Conservation (phyloP, 306 rosid genomes). For the Medicago ruthenica region DNA sequence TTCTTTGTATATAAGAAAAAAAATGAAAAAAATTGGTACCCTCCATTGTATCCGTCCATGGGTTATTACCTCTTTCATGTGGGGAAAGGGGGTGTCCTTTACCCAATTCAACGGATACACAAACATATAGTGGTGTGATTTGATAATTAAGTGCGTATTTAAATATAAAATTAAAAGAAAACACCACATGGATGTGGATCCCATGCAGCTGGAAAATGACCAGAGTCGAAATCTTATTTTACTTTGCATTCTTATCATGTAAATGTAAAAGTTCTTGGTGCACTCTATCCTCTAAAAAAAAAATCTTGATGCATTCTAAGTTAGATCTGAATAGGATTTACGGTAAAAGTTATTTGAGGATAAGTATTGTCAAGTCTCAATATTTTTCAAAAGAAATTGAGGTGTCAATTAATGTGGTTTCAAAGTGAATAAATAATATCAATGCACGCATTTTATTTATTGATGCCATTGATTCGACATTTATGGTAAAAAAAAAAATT, state of each 20-base stretch:
- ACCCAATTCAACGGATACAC: slow-evolving; percentile 15
- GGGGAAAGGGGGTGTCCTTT: slow-evolving; percentile 6
- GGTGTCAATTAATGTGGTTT: no score
- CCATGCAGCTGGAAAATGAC: not conserved
- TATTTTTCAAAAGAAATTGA: no score
- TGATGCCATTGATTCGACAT: no score
- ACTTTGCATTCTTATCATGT: not conserved
- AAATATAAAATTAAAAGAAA: not conserved
- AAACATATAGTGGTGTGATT: not conserved
- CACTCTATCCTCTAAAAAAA: not conserved
- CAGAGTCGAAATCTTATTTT: not conserved
- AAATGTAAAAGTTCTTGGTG: not conserved
- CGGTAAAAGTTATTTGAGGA: no score
- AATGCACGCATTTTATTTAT: no score
- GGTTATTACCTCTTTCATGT: slow-evolving; percentile 23
- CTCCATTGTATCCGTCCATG: no score
- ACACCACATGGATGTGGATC: not conserved
- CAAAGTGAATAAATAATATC: no score
- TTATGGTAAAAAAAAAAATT: no score
- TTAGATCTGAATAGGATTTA: not conserved
- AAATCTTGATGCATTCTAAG: not conserved
- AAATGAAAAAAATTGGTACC: no score
- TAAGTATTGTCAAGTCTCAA: no score
- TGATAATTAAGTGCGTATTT: not conserved
- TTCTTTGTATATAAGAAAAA: no score